These are phyloP conservation scores for Boletellus emodensis DNA, from an alignment of 768 basidiomycete genomes.

Conservation along the genomic window DNA sequence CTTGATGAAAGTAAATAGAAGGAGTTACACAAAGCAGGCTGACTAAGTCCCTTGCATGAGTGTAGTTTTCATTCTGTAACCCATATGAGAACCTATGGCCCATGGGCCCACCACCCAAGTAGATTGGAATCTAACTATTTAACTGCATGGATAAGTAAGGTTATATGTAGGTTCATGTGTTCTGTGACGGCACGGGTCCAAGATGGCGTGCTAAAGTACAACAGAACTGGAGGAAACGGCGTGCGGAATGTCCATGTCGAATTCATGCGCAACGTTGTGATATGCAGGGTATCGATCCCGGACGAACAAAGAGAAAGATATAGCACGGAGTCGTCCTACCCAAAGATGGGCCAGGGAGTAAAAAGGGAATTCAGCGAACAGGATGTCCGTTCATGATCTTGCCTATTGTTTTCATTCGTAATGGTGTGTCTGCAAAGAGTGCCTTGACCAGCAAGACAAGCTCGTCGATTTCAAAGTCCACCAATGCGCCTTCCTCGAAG, in stretches of 20 bases:
- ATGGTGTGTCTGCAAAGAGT: slow-evolving; percentile 81
- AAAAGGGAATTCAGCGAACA: slow-evolving; percentile 12
- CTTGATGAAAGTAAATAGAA: no score
- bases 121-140: no score
- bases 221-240: neutral
- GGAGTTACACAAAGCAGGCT: no score
- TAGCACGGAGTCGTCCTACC: neutral
- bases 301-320: neutral
- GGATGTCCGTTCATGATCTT: slow-evolving; percentile 67
- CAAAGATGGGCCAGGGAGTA: no score
- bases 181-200: no score
- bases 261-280: slow-evolving; percentile 15
- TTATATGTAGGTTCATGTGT: no score
- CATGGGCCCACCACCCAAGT: no score
- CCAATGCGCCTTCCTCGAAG: slow-evolving; percentile 84
- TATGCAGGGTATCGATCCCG: neutral
- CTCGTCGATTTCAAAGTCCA: slow-evolving; percentile 87
- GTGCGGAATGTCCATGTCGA: neutral
- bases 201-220: no score
- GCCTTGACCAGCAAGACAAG: slow-evolving; percentile 77
- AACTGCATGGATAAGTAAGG: no score
- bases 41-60: no score
- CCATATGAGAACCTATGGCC: no score
- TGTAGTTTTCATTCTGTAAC: no score
- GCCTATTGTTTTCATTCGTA: slow-evolving; percentile 78